Percentiles rank a stretch among this genome's conserved stretches.
These are phyloP conservation scores for Leccinum solheimii DNA, from an alignment of 1,284 basidiomycete species.

Conservation along the genomic window DNA sequence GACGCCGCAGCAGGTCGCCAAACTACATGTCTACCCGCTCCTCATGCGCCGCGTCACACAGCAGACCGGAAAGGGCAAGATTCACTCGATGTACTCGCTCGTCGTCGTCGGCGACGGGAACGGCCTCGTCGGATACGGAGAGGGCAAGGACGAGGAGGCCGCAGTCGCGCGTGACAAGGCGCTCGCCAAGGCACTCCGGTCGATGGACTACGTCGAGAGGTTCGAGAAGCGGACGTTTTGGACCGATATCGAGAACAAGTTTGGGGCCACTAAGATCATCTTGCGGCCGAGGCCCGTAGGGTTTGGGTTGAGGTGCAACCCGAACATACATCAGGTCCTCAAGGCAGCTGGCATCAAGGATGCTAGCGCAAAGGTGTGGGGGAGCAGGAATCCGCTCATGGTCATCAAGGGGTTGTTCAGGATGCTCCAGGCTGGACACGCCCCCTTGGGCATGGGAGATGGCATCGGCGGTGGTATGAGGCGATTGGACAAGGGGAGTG, in stretches of 20 bases:
- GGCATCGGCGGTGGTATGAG: slow-evolving; percentile 70
- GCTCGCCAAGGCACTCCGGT: slow-evolving; percentile 70
- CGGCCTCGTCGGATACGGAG: slow-evolving; percentile 89
- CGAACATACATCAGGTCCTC: slow-evolving; percentile 84
- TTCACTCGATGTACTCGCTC: slow-evolving; percentile 64
- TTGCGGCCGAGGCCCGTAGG: slow-evolving; percentile 90
- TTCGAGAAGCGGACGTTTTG: slow-evolving; percentile 92
- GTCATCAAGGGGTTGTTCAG: slow-evolving; percentile 52
- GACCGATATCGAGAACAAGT: slow-evolving; percentile 83
- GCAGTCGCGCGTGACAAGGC: slow-evolving; percentile 65
- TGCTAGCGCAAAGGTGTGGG: slow-evolving; percentile 91
- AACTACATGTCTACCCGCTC: slow-evolving; percentile 59
- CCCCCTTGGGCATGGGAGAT: slow-evolving; percentile 74
- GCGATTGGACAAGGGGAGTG: slow-evolving; percentile 67
- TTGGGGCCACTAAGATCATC: slow-evolving; percentile 82
- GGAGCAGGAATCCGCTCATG: slow-evolving; percentile 80
- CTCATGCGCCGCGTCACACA: slow-evolving; percentile 66
- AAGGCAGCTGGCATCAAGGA: slow-evolving; percentile 95
- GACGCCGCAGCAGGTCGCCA: slow-evolving; percentile 27
- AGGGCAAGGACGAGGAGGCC: slow-evolving; percentile 74
- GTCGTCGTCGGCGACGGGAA: slow-evolving; percentile 84
- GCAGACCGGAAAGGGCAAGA: slow-evolving; percentile 87
- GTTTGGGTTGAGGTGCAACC: slow-evolving; percentile 64
- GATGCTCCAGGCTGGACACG: slow-evolving; percentile 70
- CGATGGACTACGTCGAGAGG: slow-evolving; percentile 86